Conservation (phyloP, 2,329 filamentous ascomycete genomes). For the Leptographium lundbergii region DNA sequence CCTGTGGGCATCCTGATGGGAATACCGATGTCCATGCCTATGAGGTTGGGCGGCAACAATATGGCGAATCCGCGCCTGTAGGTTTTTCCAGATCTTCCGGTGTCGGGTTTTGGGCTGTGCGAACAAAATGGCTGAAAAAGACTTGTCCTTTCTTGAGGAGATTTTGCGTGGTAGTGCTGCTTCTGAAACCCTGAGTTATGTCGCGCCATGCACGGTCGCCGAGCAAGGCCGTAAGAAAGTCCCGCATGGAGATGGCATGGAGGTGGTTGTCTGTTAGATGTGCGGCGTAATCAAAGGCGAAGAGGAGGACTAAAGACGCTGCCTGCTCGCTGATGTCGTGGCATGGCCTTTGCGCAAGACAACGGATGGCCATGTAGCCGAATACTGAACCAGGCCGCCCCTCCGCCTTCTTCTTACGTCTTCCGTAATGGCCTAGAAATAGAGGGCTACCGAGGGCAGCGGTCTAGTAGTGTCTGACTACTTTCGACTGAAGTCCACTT, state of each 20-base stretch:
- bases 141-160: not conserved
- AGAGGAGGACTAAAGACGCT: not conserved
- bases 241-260: not conserved
- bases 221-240: not conserved
- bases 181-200: not conserved
- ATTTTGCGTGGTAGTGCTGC: not conserved
- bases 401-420: too few species aligned
- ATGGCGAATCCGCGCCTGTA: constrained; percentile 1
- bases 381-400: too few species aligned
- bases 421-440: too few species aligned
- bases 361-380: too few species aligned
- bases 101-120: not conserved
- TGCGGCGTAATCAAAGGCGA: not conserved
- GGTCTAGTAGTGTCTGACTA: too few species aligned
- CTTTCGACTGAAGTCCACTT: too few species aligned
- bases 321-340: not conserved
- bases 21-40: constrained; percentile 4
- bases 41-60: not conserved
- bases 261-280: too few species aligned
- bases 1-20: not conserved
- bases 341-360: too few species aligned
- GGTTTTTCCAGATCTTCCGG: not conserved
- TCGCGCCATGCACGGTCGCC: not conserved
- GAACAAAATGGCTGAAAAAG: constrained; percentile 1
- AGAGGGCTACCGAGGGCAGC: too few species aligned